These are phyloP conservation scores for Trichophyton verrucosum DNA, from an alignment of 2,329 filamentous ascomycete species.

Conservation along the genomic window DNA sequence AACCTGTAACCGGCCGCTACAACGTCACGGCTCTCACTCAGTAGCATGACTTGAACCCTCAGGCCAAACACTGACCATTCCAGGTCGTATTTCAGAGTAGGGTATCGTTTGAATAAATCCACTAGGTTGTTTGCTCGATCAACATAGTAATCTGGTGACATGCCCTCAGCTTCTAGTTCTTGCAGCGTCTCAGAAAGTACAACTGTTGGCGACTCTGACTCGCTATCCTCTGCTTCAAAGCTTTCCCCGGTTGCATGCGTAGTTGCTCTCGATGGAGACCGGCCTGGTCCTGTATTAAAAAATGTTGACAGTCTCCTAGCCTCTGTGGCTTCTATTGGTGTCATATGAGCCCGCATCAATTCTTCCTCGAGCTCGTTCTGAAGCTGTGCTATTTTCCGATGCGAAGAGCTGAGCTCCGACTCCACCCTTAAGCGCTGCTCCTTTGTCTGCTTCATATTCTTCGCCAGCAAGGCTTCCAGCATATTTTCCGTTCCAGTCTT, in stretches of 20 bases:
- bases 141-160: slow-evolving; percentile 91
- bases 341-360: slow-evolving; percentile 43
- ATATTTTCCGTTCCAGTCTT: slow-evolving; percentile 96
- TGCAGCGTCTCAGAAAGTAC: slow-evolving; percentile 82
- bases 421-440: slow-evolving; percentile 70
- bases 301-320: slow-evolving; percentile 44
- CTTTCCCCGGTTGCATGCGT: slow-evolving; percentile 27
- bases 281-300: slow-evolving; percentile 44
- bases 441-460: slow-evolving; percentile 91
- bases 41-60: slow-evolving; percentile 86
- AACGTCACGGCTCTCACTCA: slow-evolving; percentile 91
- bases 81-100: slow-evolving; percentile 88
- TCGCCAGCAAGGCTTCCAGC: slow-evolving; percentile 83
- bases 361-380: slow-evolving; percentile 49
- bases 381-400: slow-evolving; percentile 53
- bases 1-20: slow-evolving; percentile 89
- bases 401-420: slow-evolving; percentile 80
- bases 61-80: slow-evolving; percentile 92
- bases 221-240: slow-evolving; percentile 47
- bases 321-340: slow-evolving; percentile 31
- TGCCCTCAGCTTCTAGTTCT: slow-evolving; percentile 72
- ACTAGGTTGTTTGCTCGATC: slow-evolving; percentile 82
- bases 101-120: slow-evolving; percentile 89
- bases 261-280: slow-evolving; percentile 36
- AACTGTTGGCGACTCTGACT: slow-evolving; percentile 80